These are phyloP conservation scores for Pythium chondricola DNA, from an alignment of 352 stramenopile species.

Conservation along the genomic window DNA sequence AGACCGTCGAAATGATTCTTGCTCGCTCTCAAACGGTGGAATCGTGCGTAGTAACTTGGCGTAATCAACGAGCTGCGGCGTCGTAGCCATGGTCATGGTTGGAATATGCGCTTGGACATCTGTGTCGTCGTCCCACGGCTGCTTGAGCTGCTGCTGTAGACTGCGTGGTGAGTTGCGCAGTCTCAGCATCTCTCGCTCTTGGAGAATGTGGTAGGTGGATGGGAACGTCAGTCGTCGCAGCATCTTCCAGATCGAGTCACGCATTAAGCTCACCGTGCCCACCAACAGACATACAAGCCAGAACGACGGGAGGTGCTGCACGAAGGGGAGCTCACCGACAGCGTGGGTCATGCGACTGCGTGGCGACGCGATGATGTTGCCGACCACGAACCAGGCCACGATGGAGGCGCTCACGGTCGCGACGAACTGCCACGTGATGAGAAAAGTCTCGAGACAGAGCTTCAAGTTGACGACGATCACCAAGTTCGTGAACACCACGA, in stretches of 20 bases:
- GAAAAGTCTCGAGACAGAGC: slow-evolving; percentile 63
- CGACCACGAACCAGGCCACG: slow-evolving; percentile 58
- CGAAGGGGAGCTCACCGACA: slow-evolving; percentile 60
- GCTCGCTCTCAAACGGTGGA: slow-evolving; percentile 37
- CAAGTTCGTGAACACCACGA: slow-evolving; percentile 78
- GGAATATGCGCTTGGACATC: slow-evolving; percentile 23
- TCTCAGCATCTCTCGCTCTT: slow-evolving; percentile 62
- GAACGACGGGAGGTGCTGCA: slow-evolving; percentile 50
- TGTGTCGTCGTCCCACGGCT: slow-evolving; percentile 9
- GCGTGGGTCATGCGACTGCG: slow-evolving; percentile 49
- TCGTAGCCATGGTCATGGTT: slow-evolving; percentile 2
- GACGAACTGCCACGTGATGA: slow-evolving; percentile 70
- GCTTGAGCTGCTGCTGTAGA: slow-evolving; percentile 29
- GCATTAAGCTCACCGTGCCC: slow-evolving; percentile 51
- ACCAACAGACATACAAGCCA: slow-evolving; percentile 58
- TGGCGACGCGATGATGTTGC: slow-evolving; percentile 47
- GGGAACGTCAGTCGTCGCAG: slow-evolving; percentile 53
- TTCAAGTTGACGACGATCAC: slow-evolving; percentile 77
- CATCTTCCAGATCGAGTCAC: slow-evolving; percentile 70
- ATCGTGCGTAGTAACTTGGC: slow-evolving; percentile 40
- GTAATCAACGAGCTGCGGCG: slow-evolving; percentile 36
- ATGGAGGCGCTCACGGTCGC: slow-evolving; percentile 48
- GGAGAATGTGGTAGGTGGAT: slow-evolving; percentile 72
- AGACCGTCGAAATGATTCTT: slow-evolving; percentile 48
- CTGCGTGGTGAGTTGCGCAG: slow-evolving; percentile 53